Base-by-base conservation (phyloP, 2,329 filamentous ascomycete genomes). In the Colletotrichum falcatum region DNA sequence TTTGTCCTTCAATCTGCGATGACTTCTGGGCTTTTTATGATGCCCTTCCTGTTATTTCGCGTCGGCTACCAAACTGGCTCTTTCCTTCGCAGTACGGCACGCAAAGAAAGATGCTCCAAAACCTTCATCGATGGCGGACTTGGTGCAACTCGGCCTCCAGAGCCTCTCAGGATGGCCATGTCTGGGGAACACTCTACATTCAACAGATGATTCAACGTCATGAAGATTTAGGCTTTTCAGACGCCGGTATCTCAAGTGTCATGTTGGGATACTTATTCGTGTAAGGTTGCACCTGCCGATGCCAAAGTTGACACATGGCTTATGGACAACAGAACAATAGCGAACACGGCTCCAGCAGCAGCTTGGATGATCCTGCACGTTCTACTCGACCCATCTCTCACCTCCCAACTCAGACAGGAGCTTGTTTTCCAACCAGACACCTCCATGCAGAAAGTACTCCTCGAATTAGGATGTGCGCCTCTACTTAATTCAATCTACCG, bases 11-110 rank as follows among this genome's bases (percentile, higher is more conserved):
- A 3, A 51, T 71, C 9, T 51, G 65, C 35, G 20, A 56, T 8
- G 69, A 71, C 33, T 71, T 70, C 16, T 71, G 66, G 69, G 49
- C 49, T 0, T 71, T 70, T 11, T 71, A 71, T n/a, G 51, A 70
- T 5, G 65, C 65, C 3, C 65, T 71, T 33, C 69, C 65, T 5
- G 37, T 70, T 3, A 33, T 68, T 26, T 64, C 69, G 12, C 60
- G 37, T 42, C 5, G 26, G 67, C 4, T 65, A 65, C 12, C 49
- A 49, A 6, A n/a, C n/a, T 71, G 69, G 65, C 30, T 70, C 20
- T 70, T 60, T 33, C 60, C 65, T 20, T 54, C 48, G 3, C 60
- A 65, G 8, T 71, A 68, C 28, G 26, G 23, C 18, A 30, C 49
- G n/a, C 14, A 53, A 65, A 7, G 65, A 71, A 63, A 12, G 1